phyloP scores from a whole-genome alignment of 2,329 filamentous ascomycete genomes.

The Coniochaeta sp. region DNA sequence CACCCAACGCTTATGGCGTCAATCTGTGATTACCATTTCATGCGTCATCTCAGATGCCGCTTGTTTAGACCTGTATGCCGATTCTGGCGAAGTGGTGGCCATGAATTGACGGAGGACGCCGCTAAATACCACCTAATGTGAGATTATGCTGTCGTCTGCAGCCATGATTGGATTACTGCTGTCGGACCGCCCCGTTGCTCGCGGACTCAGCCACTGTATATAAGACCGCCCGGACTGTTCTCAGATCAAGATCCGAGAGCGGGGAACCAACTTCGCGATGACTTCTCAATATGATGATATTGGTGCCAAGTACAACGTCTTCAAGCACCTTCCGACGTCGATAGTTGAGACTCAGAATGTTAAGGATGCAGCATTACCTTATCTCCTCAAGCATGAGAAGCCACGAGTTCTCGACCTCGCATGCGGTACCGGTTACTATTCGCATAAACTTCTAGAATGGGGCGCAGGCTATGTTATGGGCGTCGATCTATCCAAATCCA shows the following conservation, averaged over 20 bases:
- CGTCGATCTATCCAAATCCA: constrained; percentile 24
- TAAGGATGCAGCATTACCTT: constrained; percentile 5
- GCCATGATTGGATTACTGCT: not conserved
- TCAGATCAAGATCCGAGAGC: not conserved
- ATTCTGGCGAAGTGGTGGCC: not conserved
- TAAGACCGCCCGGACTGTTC: not conserved
- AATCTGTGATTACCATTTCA: not conserved
- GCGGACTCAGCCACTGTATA: not conserved
- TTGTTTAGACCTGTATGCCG: not conserved
- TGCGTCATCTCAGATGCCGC: not conserved
- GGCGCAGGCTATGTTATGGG: constrained; percentile 23
- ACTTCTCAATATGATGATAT: constrained; percentile 10
- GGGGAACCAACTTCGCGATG: constrained; percentile 2
- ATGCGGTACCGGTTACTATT: constrained; percentile 27
- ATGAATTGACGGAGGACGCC: not conserved
- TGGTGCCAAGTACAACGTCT: constrained; percentile 7
- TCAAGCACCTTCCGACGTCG: constrained; percentile 9
- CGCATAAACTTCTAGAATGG: constrained; percentile 22
- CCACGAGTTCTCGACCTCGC: constrained; percentile 26
- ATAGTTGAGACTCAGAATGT: constrained; percentile 8
- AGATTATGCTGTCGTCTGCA: not conserved
- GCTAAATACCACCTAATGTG: not conserved
- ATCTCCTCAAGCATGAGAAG: not conserved
- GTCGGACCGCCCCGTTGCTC: not conserved
- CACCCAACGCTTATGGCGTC: not conserved